A percentile compares a stretch with the other conserved stretches of the same genome.
phyloP scores from a whole-genome alignment of 768 basidiomycete species.

The Termitomyces sp. region DNA sequence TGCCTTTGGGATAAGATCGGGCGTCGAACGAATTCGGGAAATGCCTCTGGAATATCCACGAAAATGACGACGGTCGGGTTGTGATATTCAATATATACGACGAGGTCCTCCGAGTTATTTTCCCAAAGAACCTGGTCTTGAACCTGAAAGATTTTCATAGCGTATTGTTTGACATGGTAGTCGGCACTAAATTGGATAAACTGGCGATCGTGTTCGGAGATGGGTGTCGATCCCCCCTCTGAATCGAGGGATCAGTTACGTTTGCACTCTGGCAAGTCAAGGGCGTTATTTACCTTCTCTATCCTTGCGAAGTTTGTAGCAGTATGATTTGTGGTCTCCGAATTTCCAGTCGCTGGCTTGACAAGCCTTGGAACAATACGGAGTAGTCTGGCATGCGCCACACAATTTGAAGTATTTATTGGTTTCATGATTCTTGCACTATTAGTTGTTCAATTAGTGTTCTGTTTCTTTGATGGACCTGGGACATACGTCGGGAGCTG shows the following conservation, averaged over 20 bases:
- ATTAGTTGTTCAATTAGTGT: neutral
- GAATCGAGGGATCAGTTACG: neutral
- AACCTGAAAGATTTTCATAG: neutral
- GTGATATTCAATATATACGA: constrained; percentile 2
- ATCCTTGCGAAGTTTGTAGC: neutral
- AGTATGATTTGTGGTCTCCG: neutral
- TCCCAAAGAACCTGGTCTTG: neutral
- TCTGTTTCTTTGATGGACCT: neutral
- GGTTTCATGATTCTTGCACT: constrained; percentile 3
- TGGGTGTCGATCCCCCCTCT: neutral
- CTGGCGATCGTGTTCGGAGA: constrained; percentile 2
- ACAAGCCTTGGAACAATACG: constrained; percentile 5
- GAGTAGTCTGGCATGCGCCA: constrained; percentile 1
- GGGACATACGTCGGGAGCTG: neutral
- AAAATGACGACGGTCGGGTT: neutral
- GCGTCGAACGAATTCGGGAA: neutral
- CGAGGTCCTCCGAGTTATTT: neutral
- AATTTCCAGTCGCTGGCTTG: constrained; percentile 3
- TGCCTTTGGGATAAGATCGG: neutral
- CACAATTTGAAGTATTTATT: constrained; percentile 1
- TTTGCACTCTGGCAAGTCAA: neutral
- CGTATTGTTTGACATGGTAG: neutral
- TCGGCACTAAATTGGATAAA: constrained; percentile 2
- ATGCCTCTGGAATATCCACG: constrained; percentile 1
- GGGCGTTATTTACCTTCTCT: neutral